These are phyloP conservation scores for Liriodendron chinense DNA, from an alignment of 164 flowering plant species.

Conservation along the genomic window DNA sequence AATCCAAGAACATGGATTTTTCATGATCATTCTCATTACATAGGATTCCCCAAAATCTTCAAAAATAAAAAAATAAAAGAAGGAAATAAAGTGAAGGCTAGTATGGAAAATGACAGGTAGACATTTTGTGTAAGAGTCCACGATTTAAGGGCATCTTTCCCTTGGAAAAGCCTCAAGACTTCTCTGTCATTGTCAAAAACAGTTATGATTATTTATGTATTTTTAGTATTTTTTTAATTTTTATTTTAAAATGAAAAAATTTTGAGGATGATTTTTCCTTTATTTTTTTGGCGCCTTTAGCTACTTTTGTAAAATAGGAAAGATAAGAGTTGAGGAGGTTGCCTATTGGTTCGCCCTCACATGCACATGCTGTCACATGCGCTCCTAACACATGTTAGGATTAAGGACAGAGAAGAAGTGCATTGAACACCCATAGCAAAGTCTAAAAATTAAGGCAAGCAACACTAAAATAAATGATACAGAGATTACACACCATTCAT, in stretches of 20 bases:
- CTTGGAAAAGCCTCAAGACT: neutral
- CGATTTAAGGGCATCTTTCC: conserved; percentile 8
- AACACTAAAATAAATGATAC: no score
- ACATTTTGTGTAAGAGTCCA: neutral
- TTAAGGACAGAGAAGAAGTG: no score
- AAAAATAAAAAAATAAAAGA: conserved; percentile 1
- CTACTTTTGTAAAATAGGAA: neutral
- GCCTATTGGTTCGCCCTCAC: neutral
- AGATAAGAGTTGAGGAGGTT: neutral
- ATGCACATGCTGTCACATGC: neutral
- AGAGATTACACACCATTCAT: no score
- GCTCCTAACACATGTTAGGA: neutral
- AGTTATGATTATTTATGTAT: neutral
- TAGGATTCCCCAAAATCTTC: neutral
- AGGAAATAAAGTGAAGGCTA: neutral
- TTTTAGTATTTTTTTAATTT: neutral
- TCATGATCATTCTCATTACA: neutral
- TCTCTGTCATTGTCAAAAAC: neutral
- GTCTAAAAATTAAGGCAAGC: no score
- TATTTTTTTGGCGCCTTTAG: neutral
- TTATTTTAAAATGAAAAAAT: no score
- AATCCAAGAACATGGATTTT: neutral
- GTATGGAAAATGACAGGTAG: neutral
- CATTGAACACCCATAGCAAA: no score
- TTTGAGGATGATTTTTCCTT: neutral